A percentile compares a stretch with the other conserved stretches of the same genome.
Conservation (phyloP, 75 land plant genomes). For the Chamaecyparis obtusa region DNA sequence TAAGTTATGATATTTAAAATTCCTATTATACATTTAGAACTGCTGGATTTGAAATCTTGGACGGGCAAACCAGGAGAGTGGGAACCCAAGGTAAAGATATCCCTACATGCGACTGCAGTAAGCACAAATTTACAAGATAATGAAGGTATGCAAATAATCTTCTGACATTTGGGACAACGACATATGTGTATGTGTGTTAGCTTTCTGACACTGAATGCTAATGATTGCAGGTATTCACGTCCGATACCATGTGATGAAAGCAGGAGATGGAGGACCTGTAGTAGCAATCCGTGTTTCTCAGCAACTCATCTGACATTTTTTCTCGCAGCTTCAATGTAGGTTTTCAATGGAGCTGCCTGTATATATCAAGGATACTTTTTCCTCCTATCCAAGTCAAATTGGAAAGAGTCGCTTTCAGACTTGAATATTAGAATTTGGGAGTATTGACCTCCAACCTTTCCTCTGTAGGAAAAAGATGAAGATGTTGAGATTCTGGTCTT, state of each 20-base stretch:
- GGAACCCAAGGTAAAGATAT: slow-evolving; percentile 59
- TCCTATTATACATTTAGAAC: slow-evolving; percentile 16
- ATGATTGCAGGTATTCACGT: slow-evolving; percentile 61
- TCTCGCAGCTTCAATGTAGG: background rate
- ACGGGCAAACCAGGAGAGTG: slow-evolving; percentile 45
- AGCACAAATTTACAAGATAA: slow-evolving; percentile 82
- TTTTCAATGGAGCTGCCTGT: no score
- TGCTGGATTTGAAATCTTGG: slow-evolving; percentile 64
- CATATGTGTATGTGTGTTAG: background rate
- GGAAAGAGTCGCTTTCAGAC: background rate
- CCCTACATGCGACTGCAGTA: slow-evolving; percentile 62
- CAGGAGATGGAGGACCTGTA: slow-evolving; percentile 54
- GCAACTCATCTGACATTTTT: slow-evolving; percentile 58
- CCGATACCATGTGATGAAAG: slow-evolving; percentile 60
- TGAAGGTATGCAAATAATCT: slow-evolving; percentile 41
- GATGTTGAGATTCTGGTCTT: no score
- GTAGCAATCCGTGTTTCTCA: slow-evolving; percentile 82
- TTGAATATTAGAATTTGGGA: background rate
- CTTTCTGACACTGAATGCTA: background rate
- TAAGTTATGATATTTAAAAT: no score
- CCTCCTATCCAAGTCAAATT: background rate
- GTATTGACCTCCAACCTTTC: background rate
- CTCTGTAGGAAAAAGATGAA: no score
- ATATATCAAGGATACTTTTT: background rate
- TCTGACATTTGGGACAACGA: background rate